These are phyloP conservation scores for Vitis hybrid DNA, from an alignment of 177 flowering plant genomes.

Conservation along the genomic window DNA sequence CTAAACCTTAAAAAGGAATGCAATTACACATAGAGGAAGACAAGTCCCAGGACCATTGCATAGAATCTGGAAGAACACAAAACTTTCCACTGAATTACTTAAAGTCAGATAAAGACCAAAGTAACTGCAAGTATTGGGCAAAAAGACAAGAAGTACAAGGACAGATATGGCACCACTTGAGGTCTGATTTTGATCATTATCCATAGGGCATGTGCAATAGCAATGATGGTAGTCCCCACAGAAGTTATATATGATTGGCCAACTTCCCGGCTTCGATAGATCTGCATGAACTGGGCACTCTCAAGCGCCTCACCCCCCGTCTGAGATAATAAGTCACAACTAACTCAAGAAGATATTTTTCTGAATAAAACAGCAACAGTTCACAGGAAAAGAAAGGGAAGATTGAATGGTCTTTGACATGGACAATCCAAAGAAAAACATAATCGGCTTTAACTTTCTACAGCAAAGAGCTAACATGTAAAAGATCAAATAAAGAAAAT, in stretches of 20 bases:
- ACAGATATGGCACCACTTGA: constrained; percentile 63
- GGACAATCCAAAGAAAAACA: background rate
- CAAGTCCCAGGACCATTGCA: constrained; percentile 99
- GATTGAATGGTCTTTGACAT: background rate
- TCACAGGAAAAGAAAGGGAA: background rate
- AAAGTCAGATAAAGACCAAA: background rate
- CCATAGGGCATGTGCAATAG: constrained; percentile 79
- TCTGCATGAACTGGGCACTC: constrained; percentile 60
- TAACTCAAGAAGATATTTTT: background rate
- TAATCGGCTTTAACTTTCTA: too few relatives aligned
- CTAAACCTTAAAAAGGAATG: constrained; percentile 81
- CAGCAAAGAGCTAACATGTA: too few relatives aligned
- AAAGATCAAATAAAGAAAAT: too few relatives aligned
- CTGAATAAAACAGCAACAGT: background rate
- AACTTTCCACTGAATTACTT: background rate
- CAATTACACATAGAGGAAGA: constrained; percentile 73
- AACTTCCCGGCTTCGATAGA: constrained; percentile 92
- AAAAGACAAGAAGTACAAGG: background rate
- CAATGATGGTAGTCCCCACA: constrained; percentile 75
- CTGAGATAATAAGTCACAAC: constrained; percentile 25
- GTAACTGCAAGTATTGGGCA: constrained; percentile 1
- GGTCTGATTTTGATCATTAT: constrained; percentile 74
- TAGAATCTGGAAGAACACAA: constrained; percentile 49
- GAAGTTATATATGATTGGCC: constrained; percentile 94
- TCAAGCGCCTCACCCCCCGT: constrained; percentile 25